A percentile compares a stretch with the other conserved stretches of the same genome.
phyloP scores from a whole-genome alignment of 2,329 filamentous ascomycete genomes.

The Volutella citrinella region DNA sequence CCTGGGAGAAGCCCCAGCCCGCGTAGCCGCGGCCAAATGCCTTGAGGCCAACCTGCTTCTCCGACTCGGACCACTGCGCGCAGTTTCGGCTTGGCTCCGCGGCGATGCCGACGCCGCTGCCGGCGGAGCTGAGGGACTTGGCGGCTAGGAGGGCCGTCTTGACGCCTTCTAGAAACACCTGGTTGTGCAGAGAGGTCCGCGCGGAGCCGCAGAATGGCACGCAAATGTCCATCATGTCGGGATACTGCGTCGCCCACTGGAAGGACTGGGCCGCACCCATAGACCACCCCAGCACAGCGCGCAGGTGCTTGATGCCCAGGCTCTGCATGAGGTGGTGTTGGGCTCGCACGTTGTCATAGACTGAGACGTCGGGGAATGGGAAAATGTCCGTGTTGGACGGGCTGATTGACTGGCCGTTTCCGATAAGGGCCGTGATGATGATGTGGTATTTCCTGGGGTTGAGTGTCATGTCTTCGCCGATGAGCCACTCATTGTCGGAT shows the following conservation, averaged over 20 bases:
- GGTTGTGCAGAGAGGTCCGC: conserved; percentile 49
- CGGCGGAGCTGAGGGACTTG: conserved; percentile 49
- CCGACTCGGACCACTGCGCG: conserved; percentile 38
- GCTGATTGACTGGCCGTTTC: conserved; percentile 51
- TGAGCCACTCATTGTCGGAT: conserved; percentile 71
- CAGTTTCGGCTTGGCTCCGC: conserved; percentile 17
- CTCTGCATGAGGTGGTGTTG: conserved; percentile 42
- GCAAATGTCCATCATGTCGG: conserved; percentile 43
- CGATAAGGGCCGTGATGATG: conserved; percentile 49
- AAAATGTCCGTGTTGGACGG: conserved; percentile 44
- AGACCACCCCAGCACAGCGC: conserved; percentile 52
- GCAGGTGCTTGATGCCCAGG: conserved; percentile 40
- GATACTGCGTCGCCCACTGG: conserved; percentile 48
- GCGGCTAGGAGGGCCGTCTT: conserved; percentile 43
- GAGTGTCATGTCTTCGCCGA: conserved; percentile 63
- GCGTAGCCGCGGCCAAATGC: conserved; percentile 75
- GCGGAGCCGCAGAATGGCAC: conserved; percentile 51
- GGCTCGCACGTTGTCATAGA: conserved; percentile 50
- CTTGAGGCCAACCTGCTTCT: conserved; percentile 49
- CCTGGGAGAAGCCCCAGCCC: conserved; percentile 77
- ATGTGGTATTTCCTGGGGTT: conserved; percentile 53
- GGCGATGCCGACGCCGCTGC: conserved; percentile 27
- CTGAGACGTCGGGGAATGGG: conserved; percentile 42
- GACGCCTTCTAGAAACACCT: conserved; percentile 53
- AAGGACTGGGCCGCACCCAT: conserved; percentile 56